Evolutionary conservation across 768 basidiomycete genomes (phyloP).

Genomic region (Mycena belliarum): DNA sequence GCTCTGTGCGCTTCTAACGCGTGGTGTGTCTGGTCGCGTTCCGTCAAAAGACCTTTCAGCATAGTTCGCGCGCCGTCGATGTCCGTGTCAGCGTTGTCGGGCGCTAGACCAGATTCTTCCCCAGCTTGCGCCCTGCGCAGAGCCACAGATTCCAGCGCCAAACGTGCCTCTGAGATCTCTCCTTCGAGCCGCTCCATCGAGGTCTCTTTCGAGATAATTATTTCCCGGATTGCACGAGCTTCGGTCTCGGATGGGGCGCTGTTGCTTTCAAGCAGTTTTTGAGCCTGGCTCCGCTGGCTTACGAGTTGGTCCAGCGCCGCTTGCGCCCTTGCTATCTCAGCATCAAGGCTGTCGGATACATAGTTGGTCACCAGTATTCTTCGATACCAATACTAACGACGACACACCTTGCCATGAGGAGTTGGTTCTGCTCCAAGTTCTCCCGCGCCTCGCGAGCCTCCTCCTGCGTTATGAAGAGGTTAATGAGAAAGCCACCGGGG

Average conservation of each 20-base stretch:
- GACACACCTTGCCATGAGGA: slow-evolving; percentile 15
- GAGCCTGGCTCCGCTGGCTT: slow-evolving; percentile 17
- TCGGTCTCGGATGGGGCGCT: slow-evolving; percentile 17
- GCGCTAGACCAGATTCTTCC: background rate
- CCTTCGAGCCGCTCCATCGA: slow-evolving; percentile 17
- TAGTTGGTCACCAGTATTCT: background rate
- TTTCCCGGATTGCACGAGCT: slow-evolving; percentile 17
- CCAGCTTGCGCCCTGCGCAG: slow-evolving; percentile 3
- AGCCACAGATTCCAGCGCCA: background rate
- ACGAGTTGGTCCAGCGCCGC: slow-evolving; percentile 19
- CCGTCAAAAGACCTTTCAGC: slow-evolving; percentile 12
- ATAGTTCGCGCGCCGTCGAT: slow-evolving; percentile 14
- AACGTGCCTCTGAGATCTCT: slow-evolving; percentile 8
- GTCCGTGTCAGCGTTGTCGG: slow-evolving; percentile 13
- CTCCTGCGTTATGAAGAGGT: slow-evolving; percentile 14
- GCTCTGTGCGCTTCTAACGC: slow-evolving; percentile 19
- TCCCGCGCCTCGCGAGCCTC: slow-evolving; percentile 6
- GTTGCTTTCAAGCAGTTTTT: slow-evolving; percentile 20
- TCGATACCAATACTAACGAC: too few relatives aligned
- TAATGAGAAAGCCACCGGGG: slow-evolving; percentile 10
- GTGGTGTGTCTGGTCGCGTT: slow-evolving; percentile 13
- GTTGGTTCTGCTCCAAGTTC: slow-evolving; percentile 13
- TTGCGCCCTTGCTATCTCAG: slow-evolving; percentile 21
- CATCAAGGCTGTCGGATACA: slow-evolving; percentile 15
- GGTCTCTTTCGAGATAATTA: slow-evolving; percentile 20